Percentiles rank a stretch among this genome's conserved stretches.
These are phyloP conservation scores for Tylopilus sp. DNA, from an alignment of 768 basidiomycete species.

Conservation along the genomic window DNA sequence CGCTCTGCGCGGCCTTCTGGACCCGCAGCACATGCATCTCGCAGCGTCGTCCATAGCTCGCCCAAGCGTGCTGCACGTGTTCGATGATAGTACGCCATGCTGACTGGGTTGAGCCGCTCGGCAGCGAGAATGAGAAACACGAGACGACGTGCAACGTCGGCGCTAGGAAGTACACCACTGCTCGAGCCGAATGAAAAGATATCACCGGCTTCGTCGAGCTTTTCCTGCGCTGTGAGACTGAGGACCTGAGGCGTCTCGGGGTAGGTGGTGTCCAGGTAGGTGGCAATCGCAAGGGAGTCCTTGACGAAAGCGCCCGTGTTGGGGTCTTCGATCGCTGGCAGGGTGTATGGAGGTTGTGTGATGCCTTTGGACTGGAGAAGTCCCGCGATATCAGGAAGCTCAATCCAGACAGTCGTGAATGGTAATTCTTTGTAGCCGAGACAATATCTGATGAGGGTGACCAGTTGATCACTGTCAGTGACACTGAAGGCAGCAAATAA, in stretches of 20 bases:
- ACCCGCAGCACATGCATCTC: constrained; percentile 17
- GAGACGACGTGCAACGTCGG: constrained; percentile 3
- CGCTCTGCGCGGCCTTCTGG: constrained; percentile 28
- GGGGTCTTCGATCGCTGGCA: constrained; percentile 50
- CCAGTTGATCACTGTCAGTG: background rate
- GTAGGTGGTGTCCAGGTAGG: constrained; percentile 39
- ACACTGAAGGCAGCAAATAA: no score
- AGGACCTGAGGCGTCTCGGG: constrained; percentile 40
- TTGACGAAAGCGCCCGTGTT: constrained; percentile 35
- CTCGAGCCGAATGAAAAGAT: constrained; percentile 9
- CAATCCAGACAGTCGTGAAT: constrained; percentile 20
- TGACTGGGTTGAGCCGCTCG: constrained; percentile 30
- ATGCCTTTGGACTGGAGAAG: constrained; percentile 25
- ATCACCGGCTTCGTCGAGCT: constrained; percentile 32
- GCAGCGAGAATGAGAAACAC: constrained; percentile 23
- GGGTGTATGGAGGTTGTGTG: constrained; percentile 33
- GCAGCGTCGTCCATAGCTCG: constrained; percentile 34
- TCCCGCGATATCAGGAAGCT: constrained; percentile 43
- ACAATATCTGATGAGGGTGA: constrained; percentile 7
- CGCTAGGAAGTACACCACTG: background rate
- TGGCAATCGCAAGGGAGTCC: constrained; percentile 45
- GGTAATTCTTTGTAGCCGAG: constrained; percentile 13
- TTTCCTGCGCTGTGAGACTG: constrained; percentile 29
- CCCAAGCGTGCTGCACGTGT: constrained; percentile 36
- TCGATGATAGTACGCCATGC: constrained; percentile 37